Evolutionary conservation across 78 protist species (phyloP).

Genomic region (Chrysochromulina tobinii): DNA sequence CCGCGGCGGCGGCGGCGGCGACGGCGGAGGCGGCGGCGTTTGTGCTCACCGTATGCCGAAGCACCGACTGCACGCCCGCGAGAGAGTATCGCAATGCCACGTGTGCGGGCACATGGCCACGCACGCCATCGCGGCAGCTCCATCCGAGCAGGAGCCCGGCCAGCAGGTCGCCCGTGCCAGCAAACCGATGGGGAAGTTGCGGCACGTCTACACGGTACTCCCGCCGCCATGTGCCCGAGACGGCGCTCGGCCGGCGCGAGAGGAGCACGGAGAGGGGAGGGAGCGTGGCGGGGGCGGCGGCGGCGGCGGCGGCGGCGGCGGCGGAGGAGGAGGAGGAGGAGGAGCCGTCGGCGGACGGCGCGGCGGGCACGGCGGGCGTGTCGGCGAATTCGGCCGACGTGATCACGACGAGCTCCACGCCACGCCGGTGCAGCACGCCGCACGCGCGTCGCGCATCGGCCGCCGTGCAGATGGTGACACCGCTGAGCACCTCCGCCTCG

Average conservation of each 20-base stretch:
- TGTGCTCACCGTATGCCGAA: neutral
- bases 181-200: constrained; percentile 43
- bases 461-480: constrained; percentile 36
- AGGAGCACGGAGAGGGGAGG: neutral
- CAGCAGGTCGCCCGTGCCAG: constrained; percentile 82
- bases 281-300: neutral
- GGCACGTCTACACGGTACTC: constrained; percentile 46
- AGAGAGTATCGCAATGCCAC: no score
- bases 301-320: no score
- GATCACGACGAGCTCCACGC: constrained; percentile 63
- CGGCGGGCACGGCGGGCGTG: neutral
- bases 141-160: no score
- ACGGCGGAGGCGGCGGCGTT: constrained; percentile 43
- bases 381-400: constrained; percentile 42
- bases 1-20: no score
- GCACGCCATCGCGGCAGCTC: no score
- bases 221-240: neutral
- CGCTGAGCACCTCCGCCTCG: constrained; percentile 71
- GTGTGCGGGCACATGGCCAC: no score
- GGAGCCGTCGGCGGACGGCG: neutral
- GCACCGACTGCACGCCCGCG: no score
- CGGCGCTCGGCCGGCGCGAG: neutral
- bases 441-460: constrained; percentile 57
- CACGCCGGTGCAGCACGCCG: constrained; percentile 55
- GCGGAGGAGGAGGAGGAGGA: neutral